Conservation (phyloP, 2,329 filamentous ascomycete genomes). For the Biscogniauxia sp. region DNA sequence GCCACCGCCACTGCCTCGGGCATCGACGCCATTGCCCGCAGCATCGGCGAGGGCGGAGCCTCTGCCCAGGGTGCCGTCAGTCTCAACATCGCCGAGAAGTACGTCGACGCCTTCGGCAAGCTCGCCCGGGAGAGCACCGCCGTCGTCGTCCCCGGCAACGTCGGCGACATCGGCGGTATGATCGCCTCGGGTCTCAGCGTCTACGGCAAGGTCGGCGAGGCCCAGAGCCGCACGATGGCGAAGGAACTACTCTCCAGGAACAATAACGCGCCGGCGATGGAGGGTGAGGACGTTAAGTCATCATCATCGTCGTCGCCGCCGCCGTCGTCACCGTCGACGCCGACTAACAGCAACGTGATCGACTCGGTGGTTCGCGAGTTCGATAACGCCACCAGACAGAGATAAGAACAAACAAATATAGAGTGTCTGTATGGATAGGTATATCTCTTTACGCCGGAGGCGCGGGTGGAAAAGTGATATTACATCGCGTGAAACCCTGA, state of each 20-base stretch:
- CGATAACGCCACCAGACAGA: slow-evolving; percentile 29
- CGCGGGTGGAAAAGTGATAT: too few species aligned
- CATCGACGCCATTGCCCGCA: slow-evolving; percentile 79
- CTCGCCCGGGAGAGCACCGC: slow-evolving; percentile 94
- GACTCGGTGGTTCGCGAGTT: slow-evolving; percentile 34
- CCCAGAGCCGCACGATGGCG: slow-evolving; percentile 68
- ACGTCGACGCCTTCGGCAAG: slow-evolving; percentile 91
- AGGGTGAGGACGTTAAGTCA: slow-evolving; percentile 3
- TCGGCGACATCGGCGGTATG: slow-evolving; percentile 94
- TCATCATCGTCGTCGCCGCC: too few species aligned
- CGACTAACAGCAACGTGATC: slow-evolving; percentile 20
- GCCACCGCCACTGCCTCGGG: slow-evolving; percentile 82
- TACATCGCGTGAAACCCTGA: too few species aligned
- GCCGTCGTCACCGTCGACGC: slow-evolving; percentile 5
- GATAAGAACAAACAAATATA: slow-evolving; percentile 8
- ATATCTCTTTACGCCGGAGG: too few species aligned
- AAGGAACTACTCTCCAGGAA: slow-evolving; percentile 44
- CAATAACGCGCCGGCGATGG: slow-evolving; percentile 2
- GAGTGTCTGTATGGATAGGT: too few species aligned
- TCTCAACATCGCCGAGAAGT: slow-evolving; percentile 91
- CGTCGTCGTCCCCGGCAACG: slow-evolving; percentile 93
- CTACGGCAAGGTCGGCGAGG: slow-evolving; percentile 87
- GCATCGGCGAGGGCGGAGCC: slow-evolving; percentile 70
- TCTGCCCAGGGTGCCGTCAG: slow-evolving; percentile 82
- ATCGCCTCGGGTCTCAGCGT: slow-evolving; percentile 94